Percentiles rank a stretch among this genome's conserved stretches.
These are phyloP conservation scores for Seiridium unicorne DNA, from an alignment of 2,329 filamentous ascomycete species.

Conservation along the genomic window DNA sequence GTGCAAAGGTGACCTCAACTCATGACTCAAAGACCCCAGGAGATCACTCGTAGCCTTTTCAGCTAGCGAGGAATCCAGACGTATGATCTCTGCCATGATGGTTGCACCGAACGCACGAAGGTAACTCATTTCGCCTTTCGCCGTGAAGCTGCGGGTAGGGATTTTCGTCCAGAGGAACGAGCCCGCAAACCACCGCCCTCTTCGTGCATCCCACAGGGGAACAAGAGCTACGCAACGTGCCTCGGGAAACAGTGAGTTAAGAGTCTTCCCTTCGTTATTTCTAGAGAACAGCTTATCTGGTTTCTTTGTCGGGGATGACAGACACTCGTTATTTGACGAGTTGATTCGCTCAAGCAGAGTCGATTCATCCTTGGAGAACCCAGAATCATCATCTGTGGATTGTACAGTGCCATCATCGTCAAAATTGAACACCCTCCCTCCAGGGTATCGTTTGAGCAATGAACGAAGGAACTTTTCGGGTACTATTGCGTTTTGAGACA, in stretches of 20 bases:
- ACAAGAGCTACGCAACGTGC: conserved; percentile 45
- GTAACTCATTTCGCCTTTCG: conserved; percentile 47
- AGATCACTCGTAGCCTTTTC: conserved; percentile 54
- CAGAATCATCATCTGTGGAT: conserved; percentile 21
- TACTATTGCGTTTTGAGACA: conserved; percentile 20
- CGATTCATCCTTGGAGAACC: not conserved
- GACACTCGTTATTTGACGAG: no score
- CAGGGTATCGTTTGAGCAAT: conserved; percentile 42
- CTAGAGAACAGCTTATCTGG: conserved; percentile 7
- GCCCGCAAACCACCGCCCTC: conserved; percentile 47
- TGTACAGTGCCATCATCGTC: conserved; percentile 34
- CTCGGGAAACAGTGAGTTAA: conserved; percentile 36
- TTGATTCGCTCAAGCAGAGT: not conserved
- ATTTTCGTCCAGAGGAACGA: conserved; percentile 47
- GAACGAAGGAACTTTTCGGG: conserved; percentile 36
- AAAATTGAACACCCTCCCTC: conserved; percentile 45
- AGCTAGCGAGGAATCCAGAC: conserved; percentile 33
- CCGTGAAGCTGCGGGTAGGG: conserved; percentile 39
- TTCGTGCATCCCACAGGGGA: conserved; percentile 45
- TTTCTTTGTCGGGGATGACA: not conserved
- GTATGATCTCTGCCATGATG: conserved; percentile 55
- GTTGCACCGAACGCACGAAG: conserved; percentile 49
- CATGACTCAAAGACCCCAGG: conserved; percentile 59
- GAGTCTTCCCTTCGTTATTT: conserved; percentile 23
- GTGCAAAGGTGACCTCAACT: conserved; percentile 58